phyloP scores from a whole-genome alignment of 768 basidiomycete species.

The Albatrellus ellisii region DNA sequence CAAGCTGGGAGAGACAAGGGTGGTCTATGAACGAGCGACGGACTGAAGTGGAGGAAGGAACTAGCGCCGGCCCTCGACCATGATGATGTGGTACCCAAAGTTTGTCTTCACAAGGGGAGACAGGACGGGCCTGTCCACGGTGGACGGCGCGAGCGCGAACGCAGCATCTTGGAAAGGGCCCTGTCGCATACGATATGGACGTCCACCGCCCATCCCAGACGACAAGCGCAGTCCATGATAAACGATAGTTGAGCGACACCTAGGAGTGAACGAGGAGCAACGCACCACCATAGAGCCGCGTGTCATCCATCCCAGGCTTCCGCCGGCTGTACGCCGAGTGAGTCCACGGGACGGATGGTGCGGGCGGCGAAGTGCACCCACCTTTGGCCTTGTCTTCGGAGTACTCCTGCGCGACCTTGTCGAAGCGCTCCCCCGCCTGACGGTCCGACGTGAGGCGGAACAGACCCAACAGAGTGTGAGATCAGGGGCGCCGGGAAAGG shows the following conservation, averaged over 20 bases:
- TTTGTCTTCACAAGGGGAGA: slow-evolving; percentile 72
- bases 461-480: neutral
- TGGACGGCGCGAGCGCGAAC: slow-evolving; percentile 66
- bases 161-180: slow-evolving; percentile 79
- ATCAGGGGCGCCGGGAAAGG: neutral
- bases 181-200: slow-evolving; percentile 20
- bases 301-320: slow-evolving; percentile 78
- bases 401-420: slow-evolving; percentile 83
- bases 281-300: slow-evolving; percentile 76
- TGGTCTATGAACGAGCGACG: no score
- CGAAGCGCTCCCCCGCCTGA: slow-evolving; percentile 70
- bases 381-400: slow-evolving; percentile 89
- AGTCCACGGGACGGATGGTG: neutral
- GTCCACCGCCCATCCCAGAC: slow-evolving; percentile 22
- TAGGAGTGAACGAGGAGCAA: slow-evolving; percentile 1
- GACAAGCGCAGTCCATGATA: neutral
- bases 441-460: neutral
- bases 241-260: neutral
- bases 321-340: slow-evolving; percentile 41
- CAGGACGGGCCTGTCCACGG: slow-evolving; percentile 62
- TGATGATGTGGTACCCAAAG: slow-evolving; percentile 82
- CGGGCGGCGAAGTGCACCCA: slow-evolving; percentile 15
- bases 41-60: no score
- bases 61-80: slow-evolving; percentile 74
- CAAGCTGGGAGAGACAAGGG: no score